Evolutionary conservation across 169 alveolate genomes (phyloP).

Genomic region (Perkinsus marinus): DNA sequence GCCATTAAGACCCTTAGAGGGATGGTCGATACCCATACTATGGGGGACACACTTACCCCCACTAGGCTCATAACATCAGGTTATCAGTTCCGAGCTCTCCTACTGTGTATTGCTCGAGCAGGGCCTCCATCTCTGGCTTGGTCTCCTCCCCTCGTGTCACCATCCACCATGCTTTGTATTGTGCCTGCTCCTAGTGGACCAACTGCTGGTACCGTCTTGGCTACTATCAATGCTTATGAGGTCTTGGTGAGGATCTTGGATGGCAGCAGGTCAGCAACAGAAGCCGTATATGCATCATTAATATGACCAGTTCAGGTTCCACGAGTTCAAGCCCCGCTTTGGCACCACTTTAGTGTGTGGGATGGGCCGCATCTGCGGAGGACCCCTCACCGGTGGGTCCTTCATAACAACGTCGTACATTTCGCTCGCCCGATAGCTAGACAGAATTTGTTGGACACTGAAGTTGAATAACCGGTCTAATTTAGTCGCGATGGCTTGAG

Average conservation of each 20-base stretch:
- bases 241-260: conserved; percentile 57
- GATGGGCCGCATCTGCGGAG: conserved; percentile 48
- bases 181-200: background rate
- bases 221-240: conserved; percentile 27
- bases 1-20: background rate
- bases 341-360: conserved; percentile 59
- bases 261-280: conserved; percentile 17
- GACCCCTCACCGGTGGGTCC: conserved; percentile 10
- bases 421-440: too few relatives aligned
- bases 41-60: background rate
- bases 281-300: background rate
- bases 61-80: background rate
- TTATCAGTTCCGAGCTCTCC: too few relatives aligned
- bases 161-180: background rate
- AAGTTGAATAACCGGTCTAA: background rate
- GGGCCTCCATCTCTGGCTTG: background rate
- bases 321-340: conserved; percentile 56
- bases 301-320: conserved; percentile 18
- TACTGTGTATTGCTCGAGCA: too few relatives aligned
- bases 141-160: background rate
- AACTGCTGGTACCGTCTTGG: background rate
- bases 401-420: background rate
- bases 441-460: too few relatives aligned
- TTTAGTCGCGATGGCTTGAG: background rate
- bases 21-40: background rate